Base-by-base conservation (phyloP, 2,329 filamentous ascomycete genomes). In the Aspergillus floridensis region DNA sequence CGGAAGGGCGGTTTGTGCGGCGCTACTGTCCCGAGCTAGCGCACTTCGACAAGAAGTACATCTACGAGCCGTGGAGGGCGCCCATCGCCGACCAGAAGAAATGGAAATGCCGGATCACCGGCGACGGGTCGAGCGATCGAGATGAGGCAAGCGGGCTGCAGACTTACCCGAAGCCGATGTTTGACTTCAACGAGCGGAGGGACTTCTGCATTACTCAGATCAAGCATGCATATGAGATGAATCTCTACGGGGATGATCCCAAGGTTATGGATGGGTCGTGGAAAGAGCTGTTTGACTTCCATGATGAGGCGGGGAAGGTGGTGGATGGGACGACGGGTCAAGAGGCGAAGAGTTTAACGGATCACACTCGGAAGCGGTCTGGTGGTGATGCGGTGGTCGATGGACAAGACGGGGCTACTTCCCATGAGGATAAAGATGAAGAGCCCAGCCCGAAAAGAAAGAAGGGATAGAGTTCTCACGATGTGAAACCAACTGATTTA, bases 11-110 rank as follows among this genome's bases (percentile, higher is more conserved):
- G 10, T 85, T 91, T 60, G 82, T 92, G 50, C 78, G 85, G 24
- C 79, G 77, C 44, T 92, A 85, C 74, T 84, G 89, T 0, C 89
- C 90, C 0, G 89, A 92, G 72, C 75, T 92, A 44, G 79, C 60
- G 76, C 67, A 80, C 0, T 80, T 88, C 62, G 81, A 87, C 14
- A 81, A 82, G 56, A 91, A 89, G 73, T 91, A 84, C 67, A 91
- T 93, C 32, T 93, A 91, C 65, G 89, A 93, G 78, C 90, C 90
- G 5, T 90, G 88, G 86, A 91, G 88, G 69, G 88, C 89, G 47
- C 86, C 86, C 2, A 80, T 87, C 44, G 75, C 75, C 21, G 89
- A 91, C 58, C 86, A 91, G 76, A 89, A 85, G 71, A 86, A 82
- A 67, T 90, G 88, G 58, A 84, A 86, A 0, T 88, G 90, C 54